Percentiles rank a stretch among this genome's conserved stretches.
These are phyloP conservation scores for Aspergillus brasiliensis DNA, from an alignment of 2,329 filamentous ascomycete species.

Conservation along the genomic window DNA sequence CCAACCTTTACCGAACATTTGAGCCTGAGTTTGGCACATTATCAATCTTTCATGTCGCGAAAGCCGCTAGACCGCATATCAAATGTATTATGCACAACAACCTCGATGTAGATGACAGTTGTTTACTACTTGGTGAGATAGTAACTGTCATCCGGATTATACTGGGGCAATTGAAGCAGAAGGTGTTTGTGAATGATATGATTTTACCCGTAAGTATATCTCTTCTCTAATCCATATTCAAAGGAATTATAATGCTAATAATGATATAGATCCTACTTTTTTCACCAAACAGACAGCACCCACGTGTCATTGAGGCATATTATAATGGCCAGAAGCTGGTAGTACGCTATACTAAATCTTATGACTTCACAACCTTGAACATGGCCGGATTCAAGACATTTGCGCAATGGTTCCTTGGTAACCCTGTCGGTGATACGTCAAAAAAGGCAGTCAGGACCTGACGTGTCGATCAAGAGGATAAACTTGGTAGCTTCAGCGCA, in stretches of 20 bases:
- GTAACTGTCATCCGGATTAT: constrained; percentile 1
- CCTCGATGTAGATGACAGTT: not conserved
- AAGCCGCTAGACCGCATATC: not conserved
- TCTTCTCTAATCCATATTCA: not conserved
- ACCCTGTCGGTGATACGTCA: constrained; percentile 3
- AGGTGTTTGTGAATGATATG: constrained; percentile 1
- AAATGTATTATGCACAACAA: constrained; percentile 6
- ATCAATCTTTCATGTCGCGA: not conserved
- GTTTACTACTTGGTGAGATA: not conserved
- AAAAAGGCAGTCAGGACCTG: not conserved
- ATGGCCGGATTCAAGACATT: constrained; percentile 3
- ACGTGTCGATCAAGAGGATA: not conserved
- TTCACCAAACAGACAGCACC: constrained; percentile 1
- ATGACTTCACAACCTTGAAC: not conserved
- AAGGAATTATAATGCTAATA: not conserved
- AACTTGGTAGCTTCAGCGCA: no score
- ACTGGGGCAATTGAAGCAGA: not conserved
- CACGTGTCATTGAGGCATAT: constrained; percentile 8
- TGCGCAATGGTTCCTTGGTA: constrained; percentile 3
- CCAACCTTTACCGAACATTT: not conserved
- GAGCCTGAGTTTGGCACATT: constrained; percentile 2
- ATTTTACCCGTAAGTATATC: constrained; percentile 10
- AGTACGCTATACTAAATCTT: not conserved
- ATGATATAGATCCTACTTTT: not conserved
- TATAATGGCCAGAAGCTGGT: constrained; percentile 9